Conservation (phyloP, 805 yeast genomes). For the Allodekkera sacchari region DNA sequence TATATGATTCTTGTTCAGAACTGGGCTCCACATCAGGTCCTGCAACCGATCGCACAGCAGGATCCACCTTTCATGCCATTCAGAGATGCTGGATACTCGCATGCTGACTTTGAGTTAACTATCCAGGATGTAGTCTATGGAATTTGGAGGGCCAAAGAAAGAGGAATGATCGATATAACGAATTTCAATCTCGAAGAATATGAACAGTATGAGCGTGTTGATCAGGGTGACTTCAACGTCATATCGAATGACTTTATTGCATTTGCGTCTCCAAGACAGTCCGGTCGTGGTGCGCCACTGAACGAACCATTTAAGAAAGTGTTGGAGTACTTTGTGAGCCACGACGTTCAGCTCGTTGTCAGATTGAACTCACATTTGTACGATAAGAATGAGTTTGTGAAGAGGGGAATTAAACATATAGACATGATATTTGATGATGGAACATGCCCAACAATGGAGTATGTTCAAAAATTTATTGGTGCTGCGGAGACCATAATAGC, state of each 20-base stretch:
- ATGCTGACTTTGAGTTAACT: slow-evolving; percentile 87
- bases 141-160: slow-evolving; percentile 94
- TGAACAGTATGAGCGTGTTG: slow-evolving; percentile 91
- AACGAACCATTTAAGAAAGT: slow-evolving; percentile 80
- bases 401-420: slow-evolving; percentile 75
- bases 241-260: slow-evolving; percentile 92
- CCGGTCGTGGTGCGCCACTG: slow-evolving; percentile 38
- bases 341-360: slow-evolving; percentile 81
- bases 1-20: slow-evolving; percentile 92
- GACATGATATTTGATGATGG: slow-evolving; percentile 98
- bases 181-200: slow-evolving; percentile 86
- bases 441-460: slow-evolving; percentile 92
- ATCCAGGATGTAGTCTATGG: slow-evolving; percentile 95
- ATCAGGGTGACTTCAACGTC: slow-evolving; percentile 92
- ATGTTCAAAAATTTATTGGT: slow-evolving; percentile 87
- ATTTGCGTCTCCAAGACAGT: slow-evolving; percentile 91
- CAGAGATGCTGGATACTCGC: slow-evolving; percentile 95
- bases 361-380: slow-evolving; percentile 88
- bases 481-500: slow-evolving; percentile 86
- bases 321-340: slow-evolving; percentile 60
- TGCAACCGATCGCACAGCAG: slow-evolving; percentile 87
- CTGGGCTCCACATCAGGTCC: slow-evolving; percentile 97
- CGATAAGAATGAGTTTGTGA: slow-evolving; percentile 76
- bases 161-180: slow-evolving; percentile 80
- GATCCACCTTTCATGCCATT: slow-evolving; percentile 93